These are phyloP conservation scores for Citrullus mucosospermus DNA, from an alignment of 306 rosid species.

Conservation along the genomic window DNA sequence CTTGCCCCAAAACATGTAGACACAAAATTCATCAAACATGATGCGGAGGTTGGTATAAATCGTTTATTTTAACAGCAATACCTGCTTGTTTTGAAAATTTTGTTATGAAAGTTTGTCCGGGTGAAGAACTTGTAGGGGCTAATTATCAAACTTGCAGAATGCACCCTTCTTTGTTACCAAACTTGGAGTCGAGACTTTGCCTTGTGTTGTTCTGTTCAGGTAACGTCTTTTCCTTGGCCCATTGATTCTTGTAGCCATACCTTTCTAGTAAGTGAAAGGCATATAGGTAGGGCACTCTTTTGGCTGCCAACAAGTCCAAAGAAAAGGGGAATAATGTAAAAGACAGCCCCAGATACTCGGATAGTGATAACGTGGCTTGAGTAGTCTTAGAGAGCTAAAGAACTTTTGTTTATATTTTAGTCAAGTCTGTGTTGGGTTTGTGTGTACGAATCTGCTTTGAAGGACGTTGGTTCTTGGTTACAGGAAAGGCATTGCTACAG, in stretches of 20 bases:
- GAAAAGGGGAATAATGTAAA: neutral
- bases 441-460: neutral
- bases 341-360: neutral
- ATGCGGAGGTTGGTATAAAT: slow-evolving; percentile 65
- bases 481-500: slow-evolving; percentile 78
- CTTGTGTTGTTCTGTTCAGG: slow-evolving; percentile 90
- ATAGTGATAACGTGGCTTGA: neutral
- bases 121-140: slow-evolving; percentile 7
- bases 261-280: neutral
- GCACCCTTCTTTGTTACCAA: slow-evolving; percentile 81
- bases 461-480: neutral
- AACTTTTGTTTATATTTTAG: neutral
- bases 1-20: slow-evolving; percentile 55
- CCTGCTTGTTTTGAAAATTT: neutral
- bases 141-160: slow-evolving; percentile 50
- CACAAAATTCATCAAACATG: slow-evolving; percentile 69
- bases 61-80: neutral
- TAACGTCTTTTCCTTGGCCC: slow-evolving; percentile 16
- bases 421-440: neutral
- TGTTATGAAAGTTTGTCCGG: neutral
- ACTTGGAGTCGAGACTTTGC: slow-evolving; percentile 79
- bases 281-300: neutral
- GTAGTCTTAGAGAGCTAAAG: neutral
- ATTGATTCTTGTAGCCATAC: neutral
- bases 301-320: neutral